A percentile compares a stretch with the other conserved stretches of the same genome.
Conservation (phyloP, 139 green algal genomes). For the Coelastrella sp. region DNA sequence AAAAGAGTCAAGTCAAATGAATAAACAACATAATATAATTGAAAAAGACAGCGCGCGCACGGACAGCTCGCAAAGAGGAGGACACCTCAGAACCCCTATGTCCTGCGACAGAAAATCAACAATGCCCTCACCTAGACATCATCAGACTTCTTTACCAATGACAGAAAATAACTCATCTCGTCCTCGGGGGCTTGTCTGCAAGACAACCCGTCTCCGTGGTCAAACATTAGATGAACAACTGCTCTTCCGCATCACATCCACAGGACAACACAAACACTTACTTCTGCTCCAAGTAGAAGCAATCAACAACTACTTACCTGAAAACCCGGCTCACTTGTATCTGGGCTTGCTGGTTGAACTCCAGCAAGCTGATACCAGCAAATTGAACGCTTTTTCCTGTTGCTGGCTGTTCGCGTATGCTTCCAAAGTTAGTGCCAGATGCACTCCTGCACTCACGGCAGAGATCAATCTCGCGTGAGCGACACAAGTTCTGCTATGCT, state of each 20-base stretch:
- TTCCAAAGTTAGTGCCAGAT: constrained; percentile 56
- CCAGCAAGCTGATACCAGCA: constrained; percentile 42
- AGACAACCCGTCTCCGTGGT: background rate
- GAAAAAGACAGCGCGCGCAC: background rate
- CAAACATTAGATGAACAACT: background rate
- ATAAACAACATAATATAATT: background rate
- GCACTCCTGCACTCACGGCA: constrained; percentile 7
- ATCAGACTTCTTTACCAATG: background rate
- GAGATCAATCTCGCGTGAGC: background rate
- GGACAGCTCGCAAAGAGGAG: background rate
- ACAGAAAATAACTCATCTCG: constrained; percentile 53
- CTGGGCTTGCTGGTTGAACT: constrained; percentile 34
- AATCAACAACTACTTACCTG: too few relatives aligned
- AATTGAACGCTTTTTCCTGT: constrained; percentile 46
- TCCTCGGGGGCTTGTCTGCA: constrained; percentile 55
- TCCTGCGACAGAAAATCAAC: background rate
- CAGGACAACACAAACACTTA: too few relatives aligned
- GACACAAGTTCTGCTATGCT: too few relatives aligned
- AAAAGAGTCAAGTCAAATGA: background rate
- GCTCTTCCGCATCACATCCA: too few relatives aligned
- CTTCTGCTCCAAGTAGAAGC: too few relatives aligned
- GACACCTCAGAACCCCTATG: background rate
- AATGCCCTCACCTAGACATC: background rate
- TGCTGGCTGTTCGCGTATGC: constrained; percentile 54
- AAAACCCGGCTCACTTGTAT: constrained; percentile 52